Percentiles rank a stretch among this genome's conserved stretches.
Evolutionary conservation across 129 eudicot species (phyloP).

Genomic region (Chrysanthemum makinoi): DNA sequence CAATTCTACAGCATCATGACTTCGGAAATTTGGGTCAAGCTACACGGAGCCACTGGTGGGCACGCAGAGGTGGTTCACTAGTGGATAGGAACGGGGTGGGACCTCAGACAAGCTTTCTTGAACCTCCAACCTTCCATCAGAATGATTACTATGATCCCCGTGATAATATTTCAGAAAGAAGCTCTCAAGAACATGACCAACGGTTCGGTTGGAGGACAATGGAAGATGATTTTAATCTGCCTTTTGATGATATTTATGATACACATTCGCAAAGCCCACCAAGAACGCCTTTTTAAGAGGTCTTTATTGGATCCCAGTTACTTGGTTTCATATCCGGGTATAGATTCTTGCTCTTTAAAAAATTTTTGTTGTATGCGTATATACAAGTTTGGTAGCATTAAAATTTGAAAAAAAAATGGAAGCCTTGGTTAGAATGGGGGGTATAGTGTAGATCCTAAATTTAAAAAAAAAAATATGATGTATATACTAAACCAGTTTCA

Average conservation of each 20-base stretch:
- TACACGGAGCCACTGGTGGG: constrained; percentile 90
- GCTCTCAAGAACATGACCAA: background rate
- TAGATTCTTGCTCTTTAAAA: constrained; percentile 8
- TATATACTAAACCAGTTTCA: background rate
- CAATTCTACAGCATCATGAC: constrained; percentile 56
- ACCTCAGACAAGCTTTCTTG: constrained; percentile 56
- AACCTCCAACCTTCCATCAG: constrained; percentile 37
- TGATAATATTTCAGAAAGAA: background rate
- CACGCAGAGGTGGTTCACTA: constrained; percentile 20
- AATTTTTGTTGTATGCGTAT: background rate
- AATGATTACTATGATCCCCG: constrained; percentile 4
- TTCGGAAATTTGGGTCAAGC: constrained; percentile 16
- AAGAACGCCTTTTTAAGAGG: constrained; percentile 29
- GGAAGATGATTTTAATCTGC: constrained; percentile 34
- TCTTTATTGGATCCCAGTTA: constrained; percentile 28
- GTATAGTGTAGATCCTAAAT: background rate
- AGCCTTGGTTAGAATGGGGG: background rate
- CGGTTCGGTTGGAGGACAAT: constrained; percentile 8
- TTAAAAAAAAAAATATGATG: background rate
- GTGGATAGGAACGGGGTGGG: constrained; percentile 33
- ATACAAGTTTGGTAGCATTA: background rate
- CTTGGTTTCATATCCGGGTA: background rate
- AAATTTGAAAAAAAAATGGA: background rate
- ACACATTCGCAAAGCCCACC: constrained; percentile 27
- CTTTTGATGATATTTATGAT: constrained; percentile 60